Evolutionary conservation across 805 yeast genomes (phyloP).

Genomic region (Candida berthetii): DNA sequence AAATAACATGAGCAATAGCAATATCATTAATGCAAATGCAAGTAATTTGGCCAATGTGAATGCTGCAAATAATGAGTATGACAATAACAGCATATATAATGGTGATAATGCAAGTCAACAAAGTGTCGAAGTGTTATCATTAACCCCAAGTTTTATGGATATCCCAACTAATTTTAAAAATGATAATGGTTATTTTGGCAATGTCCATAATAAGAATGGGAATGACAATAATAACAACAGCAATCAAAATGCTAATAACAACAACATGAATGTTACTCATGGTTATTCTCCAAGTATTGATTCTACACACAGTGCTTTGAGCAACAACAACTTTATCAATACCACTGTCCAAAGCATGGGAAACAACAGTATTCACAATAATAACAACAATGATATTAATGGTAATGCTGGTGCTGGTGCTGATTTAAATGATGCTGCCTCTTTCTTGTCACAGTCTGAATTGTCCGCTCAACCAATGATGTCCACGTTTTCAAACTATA

Average conservation of each 20-base stretch:
- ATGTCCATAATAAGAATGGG: neutral
- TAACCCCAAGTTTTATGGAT: slow-evolving; percentile 35
- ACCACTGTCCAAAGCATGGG: neutral
- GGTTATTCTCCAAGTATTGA: slow-evolving; percentile 2
- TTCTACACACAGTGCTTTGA: neutral
- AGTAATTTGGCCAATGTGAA: neutral
- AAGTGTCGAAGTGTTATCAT: slow-evolving; percentile 31
- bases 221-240: neutral
- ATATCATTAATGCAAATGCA: neutral
- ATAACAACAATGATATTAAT: neutral
- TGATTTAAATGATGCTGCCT: neutral
- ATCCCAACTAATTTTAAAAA: slow-evolving; percentile 18
- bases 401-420: neutral
- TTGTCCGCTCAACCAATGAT: neutral
- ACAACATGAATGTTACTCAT: neutral
- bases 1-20: neutral
- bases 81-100: slow-evolving; percentile 1
- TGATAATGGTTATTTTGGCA: slow-evolving; percentile 1
- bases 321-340: neutral
- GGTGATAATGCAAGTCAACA: slow-evolving; percentile 13
- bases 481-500: neutral
- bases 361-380: neutral
- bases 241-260: neutral
- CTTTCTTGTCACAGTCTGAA: neutral
- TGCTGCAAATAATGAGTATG: neutral